These are phyloP conservation scores for Ophiostoma ulmi DNA, from an alignment of 2,329 filamentous ascomycete genomes.

Conservation along the genomic window DNA sequence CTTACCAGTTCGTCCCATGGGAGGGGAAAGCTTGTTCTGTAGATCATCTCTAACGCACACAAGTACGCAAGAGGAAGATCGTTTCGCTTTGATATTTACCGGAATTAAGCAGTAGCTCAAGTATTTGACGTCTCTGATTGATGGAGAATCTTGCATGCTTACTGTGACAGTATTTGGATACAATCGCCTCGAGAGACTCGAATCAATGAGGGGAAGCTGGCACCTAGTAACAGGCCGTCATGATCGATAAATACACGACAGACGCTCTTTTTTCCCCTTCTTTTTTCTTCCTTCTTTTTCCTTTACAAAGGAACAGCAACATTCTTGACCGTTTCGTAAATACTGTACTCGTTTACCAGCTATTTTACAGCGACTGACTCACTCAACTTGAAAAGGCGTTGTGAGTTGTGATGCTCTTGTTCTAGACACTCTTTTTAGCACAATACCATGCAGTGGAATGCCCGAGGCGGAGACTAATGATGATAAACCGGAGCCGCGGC, in stretches of 20 bases:
- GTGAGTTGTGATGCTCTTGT: background rate
- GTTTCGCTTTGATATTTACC: background rate
- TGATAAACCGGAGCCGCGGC: background rate
- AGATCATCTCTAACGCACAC: background rate
- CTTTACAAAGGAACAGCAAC: too few species aligned
- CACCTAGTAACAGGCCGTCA: background rate
- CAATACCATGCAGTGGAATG: background rate
- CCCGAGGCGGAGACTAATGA: background rate
- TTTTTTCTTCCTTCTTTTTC: too few species aligned
- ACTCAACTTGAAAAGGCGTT: background rate
- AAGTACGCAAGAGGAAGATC: background rate
- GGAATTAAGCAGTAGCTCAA: background rate
- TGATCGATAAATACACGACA: background rate
- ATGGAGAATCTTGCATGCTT: slow-evolving; percentile 19
- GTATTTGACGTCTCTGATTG: slow-evolving; percentile 18
- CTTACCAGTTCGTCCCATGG: background rate
- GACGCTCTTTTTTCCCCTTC: background rate
- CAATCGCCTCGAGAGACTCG: background rate
- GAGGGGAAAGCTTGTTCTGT: slow-evolving; percentile 5
- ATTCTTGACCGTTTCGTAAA: too few species aligned
- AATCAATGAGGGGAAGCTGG: background rate
- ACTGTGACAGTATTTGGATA: background rate
- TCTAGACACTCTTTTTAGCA: background rate
- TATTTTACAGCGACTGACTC: too few species aligned
- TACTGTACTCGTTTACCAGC: too few species aligned